Evolutionary conservation across 371 early-diverging fungal species (phyloP).

Genomic region (Mucor racemosus): DNA sequence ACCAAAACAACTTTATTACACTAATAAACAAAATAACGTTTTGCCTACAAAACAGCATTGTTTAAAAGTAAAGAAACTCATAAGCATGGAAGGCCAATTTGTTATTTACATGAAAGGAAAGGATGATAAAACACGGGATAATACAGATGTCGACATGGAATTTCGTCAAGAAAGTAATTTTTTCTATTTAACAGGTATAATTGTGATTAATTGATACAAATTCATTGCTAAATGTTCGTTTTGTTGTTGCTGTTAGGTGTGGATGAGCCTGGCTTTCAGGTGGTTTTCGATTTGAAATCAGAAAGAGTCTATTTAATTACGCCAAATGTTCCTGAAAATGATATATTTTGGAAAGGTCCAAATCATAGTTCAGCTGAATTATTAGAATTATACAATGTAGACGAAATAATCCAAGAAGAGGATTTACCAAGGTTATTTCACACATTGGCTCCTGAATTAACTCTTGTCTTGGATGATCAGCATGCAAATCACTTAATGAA

Average conservation of each 20-base stretch:
- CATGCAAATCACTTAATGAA: background rate
- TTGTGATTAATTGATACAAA: background rate
- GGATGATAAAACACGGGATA: conserved; percentile 37
- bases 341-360: conserved; percentile 57
- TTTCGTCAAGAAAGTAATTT: conserved; percentile 63
- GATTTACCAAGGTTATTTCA: conserved; percentile 32
- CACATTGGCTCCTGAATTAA: conserved; percentile 26
- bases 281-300: conserved; percentile 42
- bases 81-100: conserved; percentile 6
- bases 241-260: conserved; percentile 28
- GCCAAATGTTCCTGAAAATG: conserved; percentile 43
- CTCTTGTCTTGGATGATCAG: conserved; percentile 27
- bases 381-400: conserved; percentile 47
- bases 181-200: conserved; percentile 55
- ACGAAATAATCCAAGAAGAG: conserved; percentile 44
- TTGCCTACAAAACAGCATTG: conserved; percentile 41
- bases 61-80: conserved; percentile 28
- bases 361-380: conserved; percentile 28
- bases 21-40: background rate
- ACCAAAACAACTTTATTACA: conserved; percentile 5
- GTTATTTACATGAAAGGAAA: conserved; percentile 41
- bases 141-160: conserved; percentile 53
- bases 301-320: conserved; percentile 45
- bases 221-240: background rate
- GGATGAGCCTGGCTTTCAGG: conserved; percentile 53